Percentiles rank a stretch among this genome's conserved stretches.
Evolutionary conservation across 495 filamentous ascomycete species (phyloP).

Genomic region (Penicillium daleae): DNA sequence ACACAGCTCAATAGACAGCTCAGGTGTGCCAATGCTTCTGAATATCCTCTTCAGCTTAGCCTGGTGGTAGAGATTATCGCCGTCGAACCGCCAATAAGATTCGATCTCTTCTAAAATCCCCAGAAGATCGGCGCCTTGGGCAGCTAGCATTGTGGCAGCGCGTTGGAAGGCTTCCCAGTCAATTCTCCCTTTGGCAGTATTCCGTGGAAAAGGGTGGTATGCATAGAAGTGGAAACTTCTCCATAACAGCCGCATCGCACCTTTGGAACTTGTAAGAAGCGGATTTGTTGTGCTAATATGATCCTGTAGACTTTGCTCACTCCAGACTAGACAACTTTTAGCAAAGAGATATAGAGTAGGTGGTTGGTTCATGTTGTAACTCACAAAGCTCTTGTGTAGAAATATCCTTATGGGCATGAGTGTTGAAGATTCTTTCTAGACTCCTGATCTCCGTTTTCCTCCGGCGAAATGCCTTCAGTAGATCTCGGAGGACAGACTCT

Average conservation of each 20-base stretch:
- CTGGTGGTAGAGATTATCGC: not conserved
- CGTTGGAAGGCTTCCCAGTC: not conserved
- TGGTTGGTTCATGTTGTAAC: not conserved
- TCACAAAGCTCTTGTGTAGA: not conserved
- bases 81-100: not conserved
- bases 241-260: not conserved
- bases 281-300: not conserved
- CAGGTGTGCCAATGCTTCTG: not conserved
- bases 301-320: not conserved
- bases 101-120: not conserved
- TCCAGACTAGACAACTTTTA: not conserved
- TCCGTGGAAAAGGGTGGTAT: not conserved
- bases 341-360: not conserved
- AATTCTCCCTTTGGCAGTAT: not conserved
- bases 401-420: not conserved
- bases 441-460: not conserved
- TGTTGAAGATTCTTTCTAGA: not conserved
- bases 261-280: not conserved
- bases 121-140: not conserved
- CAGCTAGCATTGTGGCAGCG: not conserved
- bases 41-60: not conserved
- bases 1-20: not conserved
- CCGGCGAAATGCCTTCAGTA: not conserved
- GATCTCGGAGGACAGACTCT: not conserved
- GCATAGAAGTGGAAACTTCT: not conserved